Conservation (phyloP, 106 monocot species). For the Acorus gramineus region DNA sequence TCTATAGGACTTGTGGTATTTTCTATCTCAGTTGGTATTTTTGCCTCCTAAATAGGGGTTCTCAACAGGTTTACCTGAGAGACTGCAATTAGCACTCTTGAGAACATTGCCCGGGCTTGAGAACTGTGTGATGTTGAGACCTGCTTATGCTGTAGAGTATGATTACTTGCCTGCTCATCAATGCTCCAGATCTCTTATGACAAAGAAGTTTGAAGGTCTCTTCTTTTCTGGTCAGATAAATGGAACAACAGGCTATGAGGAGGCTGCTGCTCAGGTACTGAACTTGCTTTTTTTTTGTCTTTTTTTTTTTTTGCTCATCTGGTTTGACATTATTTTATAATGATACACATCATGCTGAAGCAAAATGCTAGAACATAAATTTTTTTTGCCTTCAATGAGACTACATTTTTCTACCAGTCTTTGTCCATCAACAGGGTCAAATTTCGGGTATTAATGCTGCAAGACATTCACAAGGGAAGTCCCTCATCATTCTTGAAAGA, state of each 20-base stretch:
- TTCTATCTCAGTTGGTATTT: slow-evolving; percentile 5
- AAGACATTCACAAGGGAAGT: slow-evolving; percentile 76
- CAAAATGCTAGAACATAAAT: no score
- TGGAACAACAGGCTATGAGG: slow-evolving; percentile 98
- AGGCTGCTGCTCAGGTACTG: slow-evolving; percentile 96
- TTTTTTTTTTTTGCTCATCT: background rate
- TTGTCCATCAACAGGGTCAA: slow-evolving; percentile 41
- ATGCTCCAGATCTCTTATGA: slow-evolving; percentile 97
- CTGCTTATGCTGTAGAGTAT: slow-evolving; percentile 99
- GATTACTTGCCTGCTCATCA: slow-evolving; percentile 90
- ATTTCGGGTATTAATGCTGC: slow-evolving; percentile 95
- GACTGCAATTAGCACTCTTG: slow-evolving; percentile 75
- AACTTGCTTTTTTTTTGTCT: slow-evolving; percentile 2
- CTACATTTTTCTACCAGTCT: no score
- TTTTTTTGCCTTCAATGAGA: no score
- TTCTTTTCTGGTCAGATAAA: slow-evolving; percentile 99
- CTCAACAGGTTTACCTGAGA: slow-evolving; percentile 96
- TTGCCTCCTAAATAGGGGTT: slow-evolving; percentile 64
- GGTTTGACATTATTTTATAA: background rate
- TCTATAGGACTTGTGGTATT: background rate
- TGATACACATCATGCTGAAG: background rate
- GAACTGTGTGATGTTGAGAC: slow-evolving; percentile 86
- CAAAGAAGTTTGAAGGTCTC: slow-evolving; percentile 83
- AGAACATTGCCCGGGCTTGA: slow-evolving; percentile 93
- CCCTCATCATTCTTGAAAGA: slow-evolving; percentile 86